Percentiles rank a stretch among this genome's conserved stretches.
Evolutionary conservation across 1,284 basidiomycete genomes (phyloP).

Genomic region (Trametes polyzona): DNA sequence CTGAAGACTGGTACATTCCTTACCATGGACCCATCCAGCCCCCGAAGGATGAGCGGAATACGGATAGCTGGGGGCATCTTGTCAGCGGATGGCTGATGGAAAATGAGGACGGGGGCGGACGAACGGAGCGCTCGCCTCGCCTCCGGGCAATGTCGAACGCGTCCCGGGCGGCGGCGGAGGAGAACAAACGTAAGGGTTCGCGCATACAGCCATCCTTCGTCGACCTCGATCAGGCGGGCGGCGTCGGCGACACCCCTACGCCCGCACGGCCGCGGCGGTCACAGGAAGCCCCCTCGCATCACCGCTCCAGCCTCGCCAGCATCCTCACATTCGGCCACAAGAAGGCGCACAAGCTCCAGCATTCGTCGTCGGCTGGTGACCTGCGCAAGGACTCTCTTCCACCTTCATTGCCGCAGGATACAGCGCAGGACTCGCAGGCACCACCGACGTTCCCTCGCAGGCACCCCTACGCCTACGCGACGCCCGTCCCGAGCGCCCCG

Average conservation of each 20-base stretch:
- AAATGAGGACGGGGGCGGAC: slow-evolving; percentile 27
- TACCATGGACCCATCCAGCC: slow-evolving; percentile 65
- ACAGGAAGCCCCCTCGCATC: slow-evolving; percentile 27
- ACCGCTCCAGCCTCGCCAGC: slow-evolving; percentile 52
- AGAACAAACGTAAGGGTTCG: slow-evolving; percentile 14
- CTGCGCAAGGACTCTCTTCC: slow-evolving; percentile 18
- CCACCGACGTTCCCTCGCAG: slow-evolving; percentile 32
- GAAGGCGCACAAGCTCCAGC: slow-evolving; percentile 34
- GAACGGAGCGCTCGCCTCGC: slow-evolving; percentile 26
- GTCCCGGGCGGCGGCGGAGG: slow-evolving; percentile 23
- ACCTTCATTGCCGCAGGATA: slow-evolving; percentile 12
- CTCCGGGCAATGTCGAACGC: slow-evolving; percentile 33
- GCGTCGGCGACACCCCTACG: slow-evolving; percentile 62
- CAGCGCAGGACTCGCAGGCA: slow-evolving; percentile 3
- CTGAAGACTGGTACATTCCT: slow-evolving; percentile 64
- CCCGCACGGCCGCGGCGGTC: slow-evolving; percentile 38
- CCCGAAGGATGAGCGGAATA: slow-evolving; percentile 33
- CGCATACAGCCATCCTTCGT: slow-evolving; percentile 41
- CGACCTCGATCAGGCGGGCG: slow-evolving; percentile 49
- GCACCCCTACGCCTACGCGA: slow-evolving; percentile 57
- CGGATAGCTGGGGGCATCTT: slow-evolving; percentile 56
- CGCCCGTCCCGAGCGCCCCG: slow-evolving; percentile 33
- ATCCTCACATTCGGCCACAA: slow-evolving; percentile 47
- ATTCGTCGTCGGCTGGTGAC: slow-evolving; percentile 27
- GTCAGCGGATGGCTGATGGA: slow-evolving; percentile 43